Conservation (phyloP, 305 asterid species). For the Withania somnifera region DNA sequence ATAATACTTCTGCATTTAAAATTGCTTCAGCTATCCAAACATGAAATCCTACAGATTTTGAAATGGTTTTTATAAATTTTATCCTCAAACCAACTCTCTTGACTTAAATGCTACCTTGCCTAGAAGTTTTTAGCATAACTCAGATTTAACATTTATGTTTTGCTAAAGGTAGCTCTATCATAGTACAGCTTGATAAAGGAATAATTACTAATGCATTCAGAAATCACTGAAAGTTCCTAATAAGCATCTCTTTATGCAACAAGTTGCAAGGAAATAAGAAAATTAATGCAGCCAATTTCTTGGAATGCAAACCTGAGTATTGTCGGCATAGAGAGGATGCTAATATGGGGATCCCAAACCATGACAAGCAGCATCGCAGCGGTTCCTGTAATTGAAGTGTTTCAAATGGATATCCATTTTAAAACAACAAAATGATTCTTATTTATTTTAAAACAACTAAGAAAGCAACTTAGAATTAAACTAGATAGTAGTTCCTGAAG, state of each 20-base stretch:
- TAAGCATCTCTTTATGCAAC: not conserved
- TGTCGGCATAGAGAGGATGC: conserved; percentile 57
- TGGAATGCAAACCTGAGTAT: conserved; percentile 57
- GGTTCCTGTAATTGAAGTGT: conserved; percentile 54
- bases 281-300: not conserved
- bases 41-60: not conserved
- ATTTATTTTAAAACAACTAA: not conserved
- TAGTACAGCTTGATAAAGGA: not conserved
- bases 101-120: not conserved
- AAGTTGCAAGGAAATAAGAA: not conserved
- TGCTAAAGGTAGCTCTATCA: not conserved
- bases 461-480: not conserved
- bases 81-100: not conserved
- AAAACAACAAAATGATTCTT: not conserved
- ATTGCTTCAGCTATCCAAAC: not conserved
- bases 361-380: conserved; percentile 88
- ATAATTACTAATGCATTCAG: not conserved
- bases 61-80: not conserved
- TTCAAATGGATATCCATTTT: not conserved
- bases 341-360: conserved; percentile 81
- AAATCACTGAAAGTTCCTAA: not conserved
- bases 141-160: too few relatives aligned
- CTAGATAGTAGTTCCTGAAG: not conserved
- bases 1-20: not conserved
- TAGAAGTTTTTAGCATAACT: too few relatives aligned